These are phyloP conservation scores for Pogostemon cablin DNA, from an alignment of 257 asterid species.

Conservation along the genomic window DNA sequence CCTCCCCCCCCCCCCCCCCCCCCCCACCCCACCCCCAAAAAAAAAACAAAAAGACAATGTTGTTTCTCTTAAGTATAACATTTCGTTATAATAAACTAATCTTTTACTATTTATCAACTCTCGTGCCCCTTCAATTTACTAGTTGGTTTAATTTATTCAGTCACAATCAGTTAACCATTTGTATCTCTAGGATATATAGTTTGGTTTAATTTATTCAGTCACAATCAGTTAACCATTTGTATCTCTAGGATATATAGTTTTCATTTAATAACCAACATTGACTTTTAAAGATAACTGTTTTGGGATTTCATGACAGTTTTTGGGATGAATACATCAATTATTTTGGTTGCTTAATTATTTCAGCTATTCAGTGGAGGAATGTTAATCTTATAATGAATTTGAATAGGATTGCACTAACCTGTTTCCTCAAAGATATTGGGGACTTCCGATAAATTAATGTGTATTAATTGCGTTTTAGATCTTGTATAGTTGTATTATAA, in stretches of 20 bases:
- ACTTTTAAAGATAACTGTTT: background rate
- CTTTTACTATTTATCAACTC: background rate
- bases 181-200: background rate
- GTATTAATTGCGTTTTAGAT: background rate
- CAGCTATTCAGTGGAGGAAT: background rate
- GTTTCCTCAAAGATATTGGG: background rate
- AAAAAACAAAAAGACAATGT: no score
- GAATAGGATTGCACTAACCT: conserved; percentile 8
- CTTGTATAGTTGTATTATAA: background rate
- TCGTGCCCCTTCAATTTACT: background rate
- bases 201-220: background rate
- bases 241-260: background rate
- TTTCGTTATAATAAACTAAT: background rate
- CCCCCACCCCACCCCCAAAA: background rate
- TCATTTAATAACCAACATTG: background rate
- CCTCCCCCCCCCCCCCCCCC: no score
- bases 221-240: background rate
- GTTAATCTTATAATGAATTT: background rate
- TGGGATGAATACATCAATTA: background rate
- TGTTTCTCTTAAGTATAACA: background rate
- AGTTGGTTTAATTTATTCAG: background rate
- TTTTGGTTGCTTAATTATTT: background rate
- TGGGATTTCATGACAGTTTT: background rate
- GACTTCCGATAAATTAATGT: background rate
- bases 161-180: background rate